phyloP scores from a whole-genome alignment of 2,329 filamentous ascomycete species.

The Neonectria magnoliae region DNA sequence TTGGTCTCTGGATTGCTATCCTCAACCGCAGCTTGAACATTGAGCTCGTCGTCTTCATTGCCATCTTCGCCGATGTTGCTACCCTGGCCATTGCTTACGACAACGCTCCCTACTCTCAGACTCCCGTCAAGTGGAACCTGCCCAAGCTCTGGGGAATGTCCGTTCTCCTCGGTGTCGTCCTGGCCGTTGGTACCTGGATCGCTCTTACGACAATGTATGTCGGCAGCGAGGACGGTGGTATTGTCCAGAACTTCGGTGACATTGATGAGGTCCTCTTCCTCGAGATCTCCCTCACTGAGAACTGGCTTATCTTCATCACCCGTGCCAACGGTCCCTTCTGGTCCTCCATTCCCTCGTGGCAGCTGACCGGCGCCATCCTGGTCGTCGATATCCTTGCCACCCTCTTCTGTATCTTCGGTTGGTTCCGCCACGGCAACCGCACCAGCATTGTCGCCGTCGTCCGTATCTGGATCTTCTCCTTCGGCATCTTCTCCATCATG shows the following conservation, averaged over 20 bases:
- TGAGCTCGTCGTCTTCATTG: constrained; percentile 88
- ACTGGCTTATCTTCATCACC: constrained; percentile 97
- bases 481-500: constrained; percentile 88
- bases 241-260: constrained; percentile 88
- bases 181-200: constrained; percentile 88
- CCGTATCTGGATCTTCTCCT: constrained; percentile 91
- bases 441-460: constrained; percentile 86
- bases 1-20: constrained; percentile 91
- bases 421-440: constrained; percentile 71
- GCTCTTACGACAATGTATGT: constrained; percentile 86
- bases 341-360: constrained; percentile 89
- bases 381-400: constrained; percentile 86
- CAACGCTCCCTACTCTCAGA: constrained; percentile 86
- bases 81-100: constrained; percentile 94
- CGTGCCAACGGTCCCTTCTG: constrained; percentile 93
- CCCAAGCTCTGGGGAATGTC: constrained; percentile 96
- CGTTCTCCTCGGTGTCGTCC: constrained; percentile 80
- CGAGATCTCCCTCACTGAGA: constrained; percentile 89
- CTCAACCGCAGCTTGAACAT: constrained; percentile 87
- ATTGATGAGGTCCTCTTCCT: constrained; percentile 87
- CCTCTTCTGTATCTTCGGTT: constrained; percentile 86
- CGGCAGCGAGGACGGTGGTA: constrained; percentile 76
- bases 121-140: constrained; percentile 93
- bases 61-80: constrained; percentile 93
- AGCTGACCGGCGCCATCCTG: constrained; percentile 80